Evolutionary conservation across 1,284 basidiomycete species (phyloP), one percentile per base, ranked within the genome.

Genomic region (Moniliella sp.): DNA sequence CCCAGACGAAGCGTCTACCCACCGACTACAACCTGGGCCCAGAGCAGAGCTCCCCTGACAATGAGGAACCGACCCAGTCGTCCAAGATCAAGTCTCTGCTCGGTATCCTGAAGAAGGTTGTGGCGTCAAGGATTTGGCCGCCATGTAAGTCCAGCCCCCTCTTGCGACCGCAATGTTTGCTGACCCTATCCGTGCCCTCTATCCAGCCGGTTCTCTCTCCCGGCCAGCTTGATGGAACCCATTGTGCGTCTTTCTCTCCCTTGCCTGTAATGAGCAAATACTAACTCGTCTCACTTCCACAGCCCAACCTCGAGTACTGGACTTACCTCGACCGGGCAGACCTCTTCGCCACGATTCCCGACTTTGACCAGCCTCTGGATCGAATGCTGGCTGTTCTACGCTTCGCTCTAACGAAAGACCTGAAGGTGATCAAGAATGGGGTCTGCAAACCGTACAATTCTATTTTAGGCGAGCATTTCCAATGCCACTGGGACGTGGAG

Each of bases 321-420:
- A 78, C 83, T 44, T 93, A 88, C 52, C 30, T 30, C 13, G 30
- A 31, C 18, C 30, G 30, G 12, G 15, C 19, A 4, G 30, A 31
- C 18, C 13, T 31, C 18, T 31, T 31, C 19, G 30, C 30, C 30
- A 9, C 15, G n/a, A 21, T 31, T 15, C 19, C 83, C 19, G 4
- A 18, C 16, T 4, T 15, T 25, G 30, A 13, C 11, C 23, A 7
- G 19, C 30, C 81, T 9, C 21, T 31, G 15, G 30, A 31, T n/a
- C 30, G 30, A 18, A 31, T 31, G 30, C 18, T 31, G 13, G 30
- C 30, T 14, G 19, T 31, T 23, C 15, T 31, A n/a, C 30, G 30
- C 10, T 31, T 18, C 30, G 11, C n/a, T 4, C 83, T 50, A 60
- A 79, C 25, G 23, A 14, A 25, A 23, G 25, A 11, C 30, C 25